Conservation (phyloP, 2,329 filamentous ascomycete species). For the Apiospora koreana region DNA sequence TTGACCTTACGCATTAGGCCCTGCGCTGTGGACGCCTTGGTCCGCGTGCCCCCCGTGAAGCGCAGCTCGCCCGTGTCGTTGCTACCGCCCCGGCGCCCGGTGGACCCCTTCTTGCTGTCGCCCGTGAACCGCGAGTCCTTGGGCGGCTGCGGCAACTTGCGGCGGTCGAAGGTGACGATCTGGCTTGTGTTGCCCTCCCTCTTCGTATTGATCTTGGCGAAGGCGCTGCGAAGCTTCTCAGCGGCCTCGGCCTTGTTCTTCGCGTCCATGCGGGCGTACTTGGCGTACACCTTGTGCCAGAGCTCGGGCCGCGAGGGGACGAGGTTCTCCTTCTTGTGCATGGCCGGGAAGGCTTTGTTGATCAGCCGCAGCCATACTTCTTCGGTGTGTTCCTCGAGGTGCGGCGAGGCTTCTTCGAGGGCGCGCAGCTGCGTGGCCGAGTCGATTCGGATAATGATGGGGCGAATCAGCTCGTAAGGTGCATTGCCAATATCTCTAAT, state of each 20-base stretch:
- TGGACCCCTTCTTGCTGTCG: slow-evolving; percentile 18
- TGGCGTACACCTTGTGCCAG: slow-evolving; percentile 79
- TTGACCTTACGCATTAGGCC: slow-evolving; percentile 58
- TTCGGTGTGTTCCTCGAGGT: slow-evolving; percentile 67
- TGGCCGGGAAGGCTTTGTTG: slow-evolving; percentile 71
- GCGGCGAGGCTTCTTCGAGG: slow-evolving; percentile 76
- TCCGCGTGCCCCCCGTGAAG: slow-evolving; percentile 51
- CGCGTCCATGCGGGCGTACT: slow-evolving; percentile 62
- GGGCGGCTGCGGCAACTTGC: slow-evolving; percentile 44
- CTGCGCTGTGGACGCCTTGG: slow-evolving; percentile 52
- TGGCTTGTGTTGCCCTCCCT: slow-evolving; percentile 58
- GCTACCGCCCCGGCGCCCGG: slow-evolving; percentile 16
- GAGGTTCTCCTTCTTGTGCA: slow-evolving; percentile 60
- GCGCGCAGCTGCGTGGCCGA: slow-evolving; percentile 72
- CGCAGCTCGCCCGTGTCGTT: slow-evolving; percentile 37
- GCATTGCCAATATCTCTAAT: slow-evolving; percentile 73
- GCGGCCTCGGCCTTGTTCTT: slow-evolving; percentile 59
- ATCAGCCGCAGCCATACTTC: slow-evolving; percentile 83
- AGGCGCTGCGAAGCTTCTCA: slow-evolving; percentile 55
- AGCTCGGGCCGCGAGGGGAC: slow-evolving; percentile 65
- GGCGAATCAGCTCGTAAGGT: slow-evolving; percentile 64
- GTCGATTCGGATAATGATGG: slow-evolving; percentile 71
- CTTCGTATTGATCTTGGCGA: slow-evolving; percentile 58
- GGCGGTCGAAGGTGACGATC: slow-evolving; percentile 51
- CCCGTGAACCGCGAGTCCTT: slow-evolving; percentile 31